Base-by-base conservation (phyloP, 179 eudicot genomes). In the Spergularia azorica region DNA sequence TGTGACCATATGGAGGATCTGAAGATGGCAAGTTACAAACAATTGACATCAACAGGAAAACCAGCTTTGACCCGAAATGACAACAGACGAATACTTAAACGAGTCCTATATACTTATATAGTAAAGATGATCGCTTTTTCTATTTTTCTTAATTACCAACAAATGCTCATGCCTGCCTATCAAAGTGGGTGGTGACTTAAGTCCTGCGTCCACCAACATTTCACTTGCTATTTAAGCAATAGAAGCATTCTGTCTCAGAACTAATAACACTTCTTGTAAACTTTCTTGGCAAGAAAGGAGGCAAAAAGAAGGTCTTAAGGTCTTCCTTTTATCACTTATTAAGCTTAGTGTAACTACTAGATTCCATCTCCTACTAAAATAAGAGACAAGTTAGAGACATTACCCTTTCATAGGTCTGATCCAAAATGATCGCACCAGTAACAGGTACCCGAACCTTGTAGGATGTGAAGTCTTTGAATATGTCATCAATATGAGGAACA, bases 371-470 rank as follows among this genome's bases (percentile, higher is more conserved):
- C 36, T 26, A 63, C 59, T 17, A 68, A 59, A 43, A 32, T 8
- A 51, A 62, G 36, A 18, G 41, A 51, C 14, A 56, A 21, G 10
- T 20, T 54, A 73, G 55, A 78, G 72, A 76, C 20, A 88, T 89
- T 88, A 96, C 99, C 92, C 96, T 83, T 78, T 94, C 91, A 84
- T 80, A 92, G 41, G 93, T 86, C 83, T 90, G 87, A 65, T 96
- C 99, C 83, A 96, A 83, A 81, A 96, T 96, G 71, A 96, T 96
- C 61, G 98, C 99, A 71, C 99, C 99, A 6, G 96, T 96, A 41
- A 96, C 99, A 56, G 99, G 99, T 79, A 96, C 98, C 76, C 92
- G 90, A 81, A 94, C 97, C 89, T 96, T 96, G 90, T 96, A 96
- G 9, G 99, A 96, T 55, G 91, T 94, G 84, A 96, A 96, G 81